phyloP scores from a whole-genome alignment of 2,329 filamentous ascomycete genomes.

The Ophiostoma himal-ulmi region DNA sequence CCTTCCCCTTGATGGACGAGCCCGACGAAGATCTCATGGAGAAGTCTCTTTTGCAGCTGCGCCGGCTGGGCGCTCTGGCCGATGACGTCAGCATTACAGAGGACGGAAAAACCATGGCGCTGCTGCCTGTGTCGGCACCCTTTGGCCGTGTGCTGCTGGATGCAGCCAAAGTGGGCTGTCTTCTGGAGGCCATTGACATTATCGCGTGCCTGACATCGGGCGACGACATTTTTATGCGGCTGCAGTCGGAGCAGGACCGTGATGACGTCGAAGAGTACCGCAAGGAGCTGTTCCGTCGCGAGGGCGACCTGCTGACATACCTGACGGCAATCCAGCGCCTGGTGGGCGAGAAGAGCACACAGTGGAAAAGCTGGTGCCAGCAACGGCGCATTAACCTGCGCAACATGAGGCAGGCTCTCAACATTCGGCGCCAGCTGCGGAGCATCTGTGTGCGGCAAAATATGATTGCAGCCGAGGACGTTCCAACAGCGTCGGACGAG shows the following conservation, averaged over 20 bases:
- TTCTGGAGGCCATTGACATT: constrained; percentile 81
- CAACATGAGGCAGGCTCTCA: constrained; percentile 58
- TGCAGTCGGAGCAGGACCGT: constrained; percentile 51
- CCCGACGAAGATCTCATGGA: constrained; percentile 73
- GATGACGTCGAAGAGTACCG: constrained; percentile 50
- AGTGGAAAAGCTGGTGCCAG: constrained; percentile 54
- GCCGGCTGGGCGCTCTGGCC: constrained; percentile 69
- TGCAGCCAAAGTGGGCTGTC: constrained; percentile 65
- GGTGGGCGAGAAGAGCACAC: constrained; percentile 46
- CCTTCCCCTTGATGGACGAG: constrained; percentile 78
- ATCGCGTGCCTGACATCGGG: constrained; percentile 59
- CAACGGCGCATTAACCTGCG: constrained; percentile 51
- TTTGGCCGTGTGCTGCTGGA: constrained; percentile 79
- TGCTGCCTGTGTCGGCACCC: constrained; percentile 74
- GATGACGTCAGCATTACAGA: constrained; percentile 67
- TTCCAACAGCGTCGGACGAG: constrained; percentile 14
- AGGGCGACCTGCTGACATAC: constrained; percentile 61
- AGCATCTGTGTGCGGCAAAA: constrained; percentile 49
- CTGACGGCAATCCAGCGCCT: constrained; percentile 59
- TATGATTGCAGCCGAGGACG: constrained; percentile 39
- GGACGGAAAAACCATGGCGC: constrained; percentile 69
- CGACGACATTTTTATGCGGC: constrained; percentile 56
- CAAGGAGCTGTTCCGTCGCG: constrained; percentile 53
- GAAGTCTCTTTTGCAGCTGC: constrained; percentile 73
- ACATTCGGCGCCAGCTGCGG: constrained; percentile 57